Evolutionary conservation across 768 basidiomycete genomes (phyloP).

Genomic region (Trametes cingulata): DNA sequence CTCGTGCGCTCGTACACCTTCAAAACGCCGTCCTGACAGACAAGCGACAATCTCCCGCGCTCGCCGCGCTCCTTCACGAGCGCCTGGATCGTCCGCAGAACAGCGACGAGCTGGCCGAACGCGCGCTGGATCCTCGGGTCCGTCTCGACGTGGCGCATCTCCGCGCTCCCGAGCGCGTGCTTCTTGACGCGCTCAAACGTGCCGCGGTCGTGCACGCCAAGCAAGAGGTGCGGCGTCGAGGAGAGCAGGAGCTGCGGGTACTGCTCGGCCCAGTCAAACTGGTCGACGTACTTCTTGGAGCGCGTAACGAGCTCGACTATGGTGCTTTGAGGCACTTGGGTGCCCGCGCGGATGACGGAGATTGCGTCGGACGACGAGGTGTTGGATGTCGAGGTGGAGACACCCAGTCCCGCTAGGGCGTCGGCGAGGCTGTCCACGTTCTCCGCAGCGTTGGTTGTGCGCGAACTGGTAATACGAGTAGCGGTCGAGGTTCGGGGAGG

Average conservation of each 20-base stretch:
- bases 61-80: slow-evolving; percentile 54
- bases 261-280: slow-evolving; percentile 55
- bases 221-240: slow-evolving; percentile 60
- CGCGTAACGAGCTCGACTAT: slow-evolving; percentile 34
- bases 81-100: slow-evolving; percentile 42
- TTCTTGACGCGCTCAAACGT: slow-evolving; percentile 53
- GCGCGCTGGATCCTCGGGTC: slow-evolving; percentile 28
- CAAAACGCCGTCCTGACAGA: slow-evolving; percentile 46
- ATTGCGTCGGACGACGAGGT: slow-evolving; percentile 12
- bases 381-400: slow-evolving; percentile 4
- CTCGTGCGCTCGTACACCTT: slow-evolving; percentile 51
- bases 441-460: background rate
- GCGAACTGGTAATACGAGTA: background rate
- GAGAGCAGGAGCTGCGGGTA: slow-evolving; percentile 73
- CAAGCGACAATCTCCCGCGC: slow-evolving; percentile 54
- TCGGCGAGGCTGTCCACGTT: slow-evolving; percentile 26
- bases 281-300: slow-evolving; percentile 17
- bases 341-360: slow-evolving; percentile 28
- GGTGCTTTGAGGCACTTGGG: slow-evolving; percentile 37
- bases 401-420: slow-evolving; percentile 20
- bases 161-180: slow-evolving; percentile 30
- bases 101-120: slow-evolving; percentile 33
- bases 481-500: background rate
- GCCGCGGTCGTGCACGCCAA: slow-evolving; percentile 60
- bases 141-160: slow-evolving; percentile 25